Percentiles rank a stretch among this genome's conserved stretches.
Conservation (phyloP, 1,139 yeast genomes). For the Debaryomyces fabryi region DNA sequence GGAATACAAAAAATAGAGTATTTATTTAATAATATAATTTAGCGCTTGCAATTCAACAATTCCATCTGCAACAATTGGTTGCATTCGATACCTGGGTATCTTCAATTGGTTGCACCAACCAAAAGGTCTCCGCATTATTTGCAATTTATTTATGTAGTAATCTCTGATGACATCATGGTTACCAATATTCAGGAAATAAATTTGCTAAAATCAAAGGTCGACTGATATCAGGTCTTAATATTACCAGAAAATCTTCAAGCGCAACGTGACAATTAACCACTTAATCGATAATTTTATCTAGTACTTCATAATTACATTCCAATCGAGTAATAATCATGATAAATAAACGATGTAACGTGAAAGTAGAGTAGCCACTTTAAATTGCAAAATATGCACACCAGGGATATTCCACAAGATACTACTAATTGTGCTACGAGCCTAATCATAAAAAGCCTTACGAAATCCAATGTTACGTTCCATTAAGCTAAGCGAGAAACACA, state of each 20-base stretch:
- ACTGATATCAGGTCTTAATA: not conserved
- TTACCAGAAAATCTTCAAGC: not conserved
- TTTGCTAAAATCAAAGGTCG: not conserved
- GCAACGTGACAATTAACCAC: not conserved
- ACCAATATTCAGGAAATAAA: not conserved
- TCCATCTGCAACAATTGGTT: not conserved
- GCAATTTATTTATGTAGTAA: not conserved
- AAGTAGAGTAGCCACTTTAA: not conserved
- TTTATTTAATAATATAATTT: not conserved
- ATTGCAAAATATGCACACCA: not conserved
- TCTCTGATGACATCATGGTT: not conserved
- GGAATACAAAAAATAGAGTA: constrained; percentile 3
- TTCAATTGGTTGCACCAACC: not conserved
- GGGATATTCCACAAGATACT: not conserved
- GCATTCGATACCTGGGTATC: not conserved
- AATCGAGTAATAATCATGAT: not conserved
- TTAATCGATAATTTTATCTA: not conserved
- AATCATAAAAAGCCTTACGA: not conserved
- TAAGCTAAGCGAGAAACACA: not conserved
- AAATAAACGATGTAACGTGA: constrained; percentile 2
- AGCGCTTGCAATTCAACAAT: not conserved
- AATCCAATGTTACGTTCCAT: not conserved
- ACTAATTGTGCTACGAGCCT: not conserved
- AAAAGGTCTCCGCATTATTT: not conserved
- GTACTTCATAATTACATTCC: not conserved